Evolutionary conservation across 2,329 filamentous ascomycete genomes (phyloP).

Genomic region (Tympanopsis confertula): DNA sequence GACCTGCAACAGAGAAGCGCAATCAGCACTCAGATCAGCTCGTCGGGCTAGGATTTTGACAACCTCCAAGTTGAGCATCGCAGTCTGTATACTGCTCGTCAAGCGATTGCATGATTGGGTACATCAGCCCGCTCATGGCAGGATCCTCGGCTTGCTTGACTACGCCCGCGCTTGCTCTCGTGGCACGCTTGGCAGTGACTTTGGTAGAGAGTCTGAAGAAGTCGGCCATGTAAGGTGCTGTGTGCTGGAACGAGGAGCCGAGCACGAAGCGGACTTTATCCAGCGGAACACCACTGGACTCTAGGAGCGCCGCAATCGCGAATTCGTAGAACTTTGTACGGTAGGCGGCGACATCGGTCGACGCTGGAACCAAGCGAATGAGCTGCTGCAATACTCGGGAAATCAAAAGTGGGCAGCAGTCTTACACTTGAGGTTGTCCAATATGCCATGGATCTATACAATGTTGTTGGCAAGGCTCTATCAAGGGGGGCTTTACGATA

Average conservation of each 20-base stretch:
- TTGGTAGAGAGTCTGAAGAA: slow-evolving; percentile 42
- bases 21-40: not conserved
- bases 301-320: slow-evolving; percentile 42
- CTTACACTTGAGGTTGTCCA: slow-evolving; percentile 39
- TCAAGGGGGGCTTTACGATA: too few species aligned
- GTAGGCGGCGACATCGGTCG: slow-evolving; percentile 49
- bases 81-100: slow-evolving; percentile 53
- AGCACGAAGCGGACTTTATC: slow-evolving; percentile 50
- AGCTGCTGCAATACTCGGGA: too few species aligned
- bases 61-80: slow-evolving; percentile 39
- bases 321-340: slow-evolving; percentile 50
- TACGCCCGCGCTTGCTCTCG: slow-evolving; percentile 54
- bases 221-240: slow-evolving; percentile 46
- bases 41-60: not conserved
- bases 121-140: slow-evolving; percentile 46
- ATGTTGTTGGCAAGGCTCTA: slow-evolving; percentile 9
- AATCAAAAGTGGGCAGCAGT: too few species aligned
- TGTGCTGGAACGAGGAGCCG: slow-evolving; percentile 43
- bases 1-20: slow-evolving; percentile 15
- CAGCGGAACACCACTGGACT: slow-evolving; percentile 45
- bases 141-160: slow-evolving; percentile 55
- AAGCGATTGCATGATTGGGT: slow-evolving; percentile 54
- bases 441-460: slow-evolving; percentile 39
- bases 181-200: slow-evolving; percentile 44
- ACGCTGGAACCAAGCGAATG: too few species aligned